These are phyloP conservation scores for Metarhizium album DNA, from an alignment of 2,329 filamentous ascomycete genomes.

Conservation along the genomic window DNA sequence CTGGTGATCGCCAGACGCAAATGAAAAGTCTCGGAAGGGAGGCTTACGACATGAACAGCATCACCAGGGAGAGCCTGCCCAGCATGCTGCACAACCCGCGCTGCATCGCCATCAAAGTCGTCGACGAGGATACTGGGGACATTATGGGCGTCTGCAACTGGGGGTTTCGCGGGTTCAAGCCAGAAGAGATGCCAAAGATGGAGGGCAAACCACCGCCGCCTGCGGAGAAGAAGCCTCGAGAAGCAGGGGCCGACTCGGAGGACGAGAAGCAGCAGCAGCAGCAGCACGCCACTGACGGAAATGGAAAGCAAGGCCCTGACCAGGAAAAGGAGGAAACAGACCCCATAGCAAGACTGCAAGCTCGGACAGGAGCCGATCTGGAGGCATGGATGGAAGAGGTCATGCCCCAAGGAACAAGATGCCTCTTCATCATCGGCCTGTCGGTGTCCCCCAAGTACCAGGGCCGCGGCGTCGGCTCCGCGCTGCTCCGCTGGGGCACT, in stretches of 20 bases:
- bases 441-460: slow-evolving; percentile 22
- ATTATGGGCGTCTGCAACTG: slow-evolving; percentile 21
- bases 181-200: slow-evolving; percentile 13
- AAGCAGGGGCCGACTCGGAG: not conserved
- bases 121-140: slow-evolving; percentile 16
- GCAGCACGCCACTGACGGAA: not conserved
- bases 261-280: not conserved
- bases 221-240: not conserved
- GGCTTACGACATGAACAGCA: slow-evolving; percentile 18
- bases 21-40: slow-evolving; percentile 22
- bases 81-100: slow-evolving; percentile 13
- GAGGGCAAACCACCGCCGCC: slow-evolving; percentile 8
- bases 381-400: slow-evolving; percentile 18
- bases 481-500: slow-evolving; percentile 22
- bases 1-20: slow-evolving; percentile 23
- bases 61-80: slow-evolving; percentile 14
- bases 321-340: slow-evolving; percentile 11
- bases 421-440: slow-evolving; percentile 21
- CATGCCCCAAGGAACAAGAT: slow-evolving; percentile 21
- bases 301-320: not conserved
- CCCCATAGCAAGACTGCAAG: slow-evolving; percentile 18
- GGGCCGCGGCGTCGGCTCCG: slow-evolving; percentile 20
- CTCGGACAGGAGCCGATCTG: slow-evolving; percentile 20
- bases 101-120: slow-evolving; percentile 21
- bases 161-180: slow-evolving; percentile 20